Percentiles rank a stretch among this genome's conserved stretches.
Evolutionary conservation across 768 basidiomycete species (phyloP).

Genomic region (Mycena latifolia): DNA sequence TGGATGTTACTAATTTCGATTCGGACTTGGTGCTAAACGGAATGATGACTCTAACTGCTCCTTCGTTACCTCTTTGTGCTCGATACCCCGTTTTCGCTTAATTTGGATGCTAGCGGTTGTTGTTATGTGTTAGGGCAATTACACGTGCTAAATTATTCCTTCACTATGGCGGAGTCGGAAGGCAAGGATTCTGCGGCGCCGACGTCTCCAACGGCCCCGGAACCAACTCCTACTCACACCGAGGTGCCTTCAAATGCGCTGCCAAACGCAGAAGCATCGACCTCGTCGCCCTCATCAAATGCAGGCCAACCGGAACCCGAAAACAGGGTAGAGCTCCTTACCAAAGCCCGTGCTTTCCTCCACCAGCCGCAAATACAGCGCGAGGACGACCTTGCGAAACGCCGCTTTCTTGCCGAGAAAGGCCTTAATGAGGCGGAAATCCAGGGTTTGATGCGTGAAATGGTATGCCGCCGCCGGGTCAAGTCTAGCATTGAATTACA

Average conservation of each 20-base stretch:
- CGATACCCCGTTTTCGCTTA: background rate
- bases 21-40: too few species aligned
- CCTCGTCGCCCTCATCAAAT: background rate
- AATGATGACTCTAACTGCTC: too few species aligned
- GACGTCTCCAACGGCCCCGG: slow-evolving; percentile 1
- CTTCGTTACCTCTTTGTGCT: background rate
- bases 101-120: slow-evolving; percentile 23
- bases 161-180: slow-evolving; percentile 13
- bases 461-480: slow-evolving; percentile 53
- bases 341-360: slow-evolving; percentile 74
- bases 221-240: background rate
- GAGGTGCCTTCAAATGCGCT: background rate
- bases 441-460: slow-evolving; percentile 65
- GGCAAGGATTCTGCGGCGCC: background rate
- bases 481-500: background rate
- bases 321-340: slow-evolving; percentile 58
- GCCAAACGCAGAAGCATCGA: background rate
- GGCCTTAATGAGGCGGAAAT: slow-evolving; percentile 75
- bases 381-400: slow-evolving; percentile 69
- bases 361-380: slow-evolving; percentile 72
- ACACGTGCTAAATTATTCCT: slow-evolving; percentile 6
- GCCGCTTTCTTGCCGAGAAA: slow-evolving; percentile 76
- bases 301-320: slow-evolving; percentile 4
- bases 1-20: too few species aligned
- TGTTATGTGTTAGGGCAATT: background rate